Evolutionary conservation across 73 alveolate genomes (phyloP).

Genomic region (Tetrahymena thermophila): DNA sequence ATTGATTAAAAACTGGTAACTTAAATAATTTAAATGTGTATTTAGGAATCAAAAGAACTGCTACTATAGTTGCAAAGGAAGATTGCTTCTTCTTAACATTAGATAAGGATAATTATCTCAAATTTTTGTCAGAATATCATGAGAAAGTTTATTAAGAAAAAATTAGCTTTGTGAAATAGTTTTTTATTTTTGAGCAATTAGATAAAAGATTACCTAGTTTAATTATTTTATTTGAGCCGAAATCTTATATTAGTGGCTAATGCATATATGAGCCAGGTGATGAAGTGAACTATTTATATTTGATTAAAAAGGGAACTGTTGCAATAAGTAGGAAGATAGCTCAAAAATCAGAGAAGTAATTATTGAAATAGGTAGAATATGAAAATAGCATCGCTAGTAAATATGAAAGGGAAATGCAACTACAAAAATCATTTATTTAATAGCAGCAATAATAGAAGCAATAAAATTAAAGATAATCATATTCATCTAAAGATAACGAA

Average conservation of each 20-base stretch:
- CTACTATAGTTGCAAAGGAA: not conserved
- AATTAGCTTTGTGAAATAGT: not conserved
- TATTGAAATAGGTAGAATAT: not conserved
- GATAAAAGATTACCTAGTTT: not conserved
- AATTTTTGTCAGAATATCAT: not conserved
- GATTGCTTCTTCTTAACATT: not conserved
- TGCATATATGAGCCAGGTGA: not conserved
- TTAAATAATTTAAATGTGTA: not conserved
- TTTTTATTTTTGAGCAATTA: not conserved
- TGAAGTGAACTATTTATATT: not conserved
- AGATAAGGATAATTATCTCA: not conserved
- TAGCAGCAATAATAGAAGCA: not conserved
- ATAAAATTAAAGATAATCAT: not conserved
- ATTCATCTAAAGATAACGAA: not conserved
- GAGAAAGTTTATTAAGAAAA: not conserved
- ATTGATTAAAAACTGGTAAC: not conserved
- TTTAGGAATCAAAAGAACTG: not conserved
- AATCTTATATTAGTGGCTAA: not conserved
- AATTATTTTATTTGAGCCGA: not conserved
- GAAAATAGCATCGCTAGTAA: not conserved
- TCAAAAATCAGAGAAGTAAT: not conserved
- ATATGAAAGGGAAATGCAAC: not conserved
- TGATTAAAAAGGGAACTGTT: not conserved
- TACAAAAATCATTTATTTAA: not conserved
- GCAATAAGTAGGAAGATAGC: not conserved